Evolutionary conservation across 768 basidiomycete genomes (phyloP), one percentile per base, ranked within the genome.

Genomic region (Scleroderma citrinum): DNA sequence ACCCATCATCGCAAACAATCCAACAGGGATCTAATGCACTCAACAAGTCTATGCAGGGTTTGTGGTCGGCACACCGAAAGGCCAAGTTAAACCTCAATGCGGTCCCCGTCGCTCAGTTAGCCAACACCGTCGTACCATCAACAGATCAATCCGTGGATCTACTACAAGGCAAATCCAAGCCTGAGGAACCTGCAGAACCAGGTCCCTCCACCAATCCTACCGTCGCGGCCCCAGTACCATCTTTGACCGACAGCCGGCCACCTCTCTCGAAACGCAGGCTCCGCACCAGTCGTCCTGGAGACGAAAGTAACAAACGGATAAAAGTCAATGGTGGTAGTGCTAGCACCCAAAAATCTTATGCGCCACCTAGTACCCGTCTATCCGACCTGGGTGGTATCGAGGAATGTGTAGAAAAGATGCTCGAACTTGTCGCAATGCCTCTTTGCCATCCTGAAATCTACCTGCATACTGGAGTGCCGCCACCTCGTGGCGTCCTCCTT

Each of bases 381-480:
- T 81, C 90, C 1, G 86, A 92, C 57, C 76, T 98, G 0, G 96
- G 94, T 13, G 96, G 95, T 8, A 78, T 97, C 5, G 85, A 89
- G 49, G 59, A 74, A 13, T 93, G 87, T 54, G 77, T 97, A 14
- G 92, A 95, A 63, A 93, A 93, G 65, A 81, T 98, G 73, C 78
- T 96, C 32, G 94, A 97, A 60, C 82, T 95, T n/a, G 92, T 98
- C 13, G 92, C 90, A 1, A 86, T 98, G 81, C 96, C 96, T 0
- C 69, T 99, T 1, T 83, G 84, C 46, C 94, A 97, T 68, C 96
- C 96, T 0, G 96, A 99, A 64, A 82, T 99, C 7, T 98, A 97
- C 69, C 69, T 90, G 5, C 87, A 93, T 55, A 94, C 92, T 0
- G 95, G 96, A 2, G 87, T 96, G 3, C 85, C 89, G 54, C 86